Percentiles rank a stretch among this genome's conserved stretches.
Evolutionary conservation across 148 eudicot species (phyloP).

Genomic region (Diospyros kaki): DNA sequence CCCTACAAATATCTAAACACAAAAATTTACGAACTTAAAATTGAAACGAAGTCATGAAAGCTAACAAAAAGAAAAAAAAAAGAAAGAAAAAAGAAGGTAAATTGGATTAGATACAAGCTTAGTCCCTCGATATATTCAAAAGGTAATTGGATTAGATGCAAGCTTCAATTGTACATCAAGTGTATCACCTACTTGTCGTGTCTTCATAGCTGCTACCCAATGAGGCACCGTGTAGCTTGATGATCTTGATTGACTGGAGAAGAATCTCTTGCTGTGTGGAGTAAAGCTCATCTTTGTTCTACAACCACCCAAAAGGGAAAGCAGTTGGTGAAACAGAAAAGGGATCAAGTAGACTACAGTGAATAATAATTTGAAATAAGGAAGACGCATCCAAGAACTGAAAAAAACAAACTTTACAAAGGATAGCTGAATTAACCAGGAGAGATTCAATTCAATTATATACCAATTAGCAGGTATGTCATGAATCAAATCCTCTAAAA

Average conservation of each 20-base stretch:
- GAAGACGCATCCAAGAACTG: background rate
- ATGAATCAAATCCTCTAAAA: background rate
- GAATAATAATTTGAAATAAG: background rate
- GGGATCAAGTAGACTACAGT: background rate
- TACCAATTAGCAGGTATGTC: background rate
- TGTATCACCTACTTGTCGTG: too few species aligned
- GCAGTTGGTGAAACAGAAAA: background rate
- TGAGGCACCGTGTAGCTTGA: slow-evolving; percentile 71
- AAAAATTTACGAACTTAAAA: too few species aligned
- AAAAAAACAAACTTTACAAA: background rate
- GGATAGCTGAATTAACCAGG: too few species aligned
- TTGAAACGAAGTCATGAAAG: too few species aligned
- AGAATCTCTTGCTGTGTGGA: slow-evolving; percentile 76
- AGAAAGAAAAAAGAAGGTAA: too few species aligned
- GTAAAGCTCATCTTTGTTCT: slow-evolving; percentile 71
- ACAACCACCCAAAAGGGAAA: slow-evolving; percentile 15
- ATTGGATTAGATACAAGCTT: too few species aligned
- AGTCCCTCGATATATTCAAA: too few species aligned
- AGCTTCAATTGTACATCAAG: background rate
- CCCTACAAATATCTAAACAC: too few species aligned
- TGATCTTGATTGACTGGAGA: slow-evolving; percentile 64
- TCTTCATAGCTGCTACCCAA: slow-evolving; percentile 34
- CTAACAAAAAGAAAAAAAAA: too few species aligned
- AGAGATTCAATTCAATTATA: background rate
- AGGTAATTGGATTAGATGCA: too few species aligned